Conservation (phyloP, 2,329 filamentous ascomycete genomes). For the Cladosporium phlei region DNA sequence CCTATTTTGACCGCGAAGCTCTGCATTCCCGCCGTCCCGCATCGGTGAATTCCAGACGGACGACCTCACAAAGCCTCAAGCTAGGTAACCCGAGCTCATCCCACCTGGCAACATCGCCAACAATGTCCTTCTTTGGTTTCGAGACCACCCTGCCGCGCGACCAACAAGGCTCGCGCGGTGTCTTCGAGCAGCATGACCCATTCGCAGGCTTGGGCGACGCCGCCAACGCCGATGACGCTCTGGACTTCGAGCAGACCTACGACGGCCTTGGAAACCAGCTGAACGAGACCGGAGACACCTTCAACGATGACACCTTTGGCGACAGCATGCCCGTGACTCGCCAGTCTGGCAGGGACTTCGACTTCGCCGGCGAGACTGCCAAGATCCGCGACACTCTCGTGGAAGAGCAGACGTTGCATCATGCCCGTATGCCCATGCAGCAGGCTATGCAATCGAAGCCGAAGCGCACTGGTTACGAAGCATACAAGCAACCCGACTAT, state of each 20-base stretch:
- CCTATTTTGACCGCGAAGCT: too few relatives aligned
- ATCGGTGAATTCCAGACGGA: too few relatives aligned
- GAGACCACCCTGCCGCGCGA: constrained; percentile 64
- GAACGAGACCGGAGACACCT: constrained; percentile 84
- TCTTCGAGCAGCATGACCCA: constrained; percentile 71
- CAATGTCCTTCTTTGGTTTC: constrained; percentile 88
- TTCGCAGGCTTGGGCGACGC: constrained; percentile 73
- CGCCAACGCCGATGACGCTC: constrained; percentile 51
- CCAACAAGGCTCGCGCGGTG: constrained; percentile 56
- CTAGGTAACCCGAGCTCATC: constrained; percentile 1
- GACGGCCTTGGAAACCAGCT: constrained; percentile 89
- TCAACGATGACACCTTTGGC: constrained; percentile 93
- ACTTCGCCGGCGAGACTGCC: constrained; percentile 92
- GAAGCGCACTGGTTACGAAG: constrained; percentile 80
- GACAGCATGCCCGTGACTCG: constrained; percentile 43
- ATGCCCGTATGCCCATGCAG: constrained; percentile 63
- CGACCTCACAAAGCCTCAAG: too few relatives aligned
- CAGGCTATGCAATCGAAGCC: constrained; percentile 54
- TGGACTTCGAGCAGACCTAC: constrained; percentile 96
- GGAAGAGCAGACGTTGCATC: constrained; percentile 83
- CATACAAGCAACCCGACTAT: constrained; percentile 77
- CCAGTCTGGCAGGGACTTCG: constrained; percentile 78
- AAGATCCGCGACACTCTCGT: constrained; percentile 80
- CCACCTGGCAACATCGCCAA: constrained; percentile 12
- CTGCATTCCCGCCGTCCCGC: too few relatives aligned